Evolutionary conservation across 768 basidiomycete species (phyloP).

Genomic region (Phaeotremella fagi): DNA sequence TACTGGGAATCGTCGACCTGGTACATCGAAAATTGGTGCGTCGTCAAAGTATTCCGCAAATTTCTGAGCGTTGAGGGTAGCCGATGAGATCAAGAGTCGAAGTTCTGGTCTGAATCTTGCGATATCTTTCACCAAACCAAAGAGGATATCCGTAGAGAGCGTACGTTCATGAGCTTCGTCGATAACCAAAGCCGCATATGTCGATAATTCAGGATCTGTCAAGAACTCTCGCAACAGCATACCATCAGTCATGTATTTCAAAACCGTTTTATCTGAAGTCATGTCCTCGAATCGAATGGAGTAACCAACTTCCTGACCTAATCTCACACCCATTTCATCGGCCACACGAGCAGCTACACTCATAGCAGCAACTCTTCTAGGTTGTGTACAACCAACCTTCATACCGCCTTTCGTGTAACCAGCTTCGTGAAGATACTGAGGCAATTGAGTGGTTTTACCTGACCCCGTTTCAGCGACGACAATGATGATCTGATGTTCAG

Average conservation of each 20-base stretch:
- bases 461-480: constrained; percentile 98
- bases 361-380: constrained; percentile 98
- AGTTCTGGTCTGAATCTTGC: constrained; percentile 93
- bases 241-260: constrained; percentile 99
- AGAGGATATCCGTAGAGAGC: constrained; percentile 94
- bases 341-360: constrained; percentile 98
- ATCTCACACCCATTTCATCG: constrained; percentile 95
- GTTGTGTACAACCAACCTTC: constrained; percentile 95
- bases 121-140: constrained; percentile 96
- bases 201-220: constrained; percentile 93
- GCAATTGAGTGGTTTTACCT: constrained; percentile 96
- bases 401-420: constrained; percentile 82
- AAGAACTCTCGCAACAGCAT: constrained; percentile 96
- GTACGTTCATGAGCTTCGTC: constrained; percentile 99
- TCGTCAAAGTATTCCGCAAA: constrained; percentile 96
- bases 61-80: constrained; percentile 96
- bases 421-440: constrained; percentile 96
- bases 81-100: constrained; percentile 78
- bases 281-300: constrained; percentile 99
- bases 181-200: constrained; percentile 91
- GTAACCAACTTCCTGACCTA: constrained; percentile 99
- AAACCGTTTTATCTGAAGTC: constrained; percentile 95
- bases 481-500: constrained; percentile 88
- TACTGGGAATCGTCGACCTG: constrained; percentile 93
- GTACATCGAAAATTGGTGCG: constrained; percentile 85